Percentiles rank a stretch among this genome's conserved stretches.
Evolutionary conservation across 805 yeast species (phyloP).

Genomic region (Kodamaea nitidulidarum): DNA sequence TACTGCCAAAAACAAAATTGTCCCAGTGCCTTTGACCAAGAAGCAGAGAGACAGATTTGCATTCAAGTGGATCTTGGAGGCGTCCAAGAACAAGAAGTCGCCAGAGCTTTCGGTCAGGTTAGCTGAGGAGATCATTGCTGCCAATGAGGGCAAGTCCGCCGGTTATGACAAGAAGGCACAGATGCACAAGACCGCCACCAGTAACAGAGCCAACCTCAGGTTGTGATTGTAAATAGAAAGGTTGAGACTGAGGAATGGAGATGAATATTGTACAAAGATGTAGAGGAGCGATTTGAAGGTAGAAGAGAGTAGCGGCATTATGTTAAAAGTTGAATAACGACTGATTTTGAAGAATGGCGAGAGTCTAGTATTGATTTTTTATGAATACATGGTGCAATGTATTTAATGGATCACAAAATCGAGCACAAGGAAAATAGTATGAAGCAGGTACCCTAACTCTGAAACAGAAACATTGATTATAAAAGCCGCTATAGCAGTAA

Average conservation of each 20-base stretch:
- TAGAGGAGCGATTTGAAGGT: neutral
- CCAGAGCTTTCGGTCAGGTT: slow-evolving; percentile 82
- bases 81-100: slow-evolving; percentile 73
- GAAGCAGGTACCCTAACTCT: too few species aligned
- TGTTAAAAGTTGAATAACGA: too few species aligned
- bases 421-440: too few species aligned
- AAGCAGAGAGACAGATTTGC: slow-evolving; percentile 86
- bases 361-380: too few species aligned
- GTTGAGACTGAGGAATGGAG: too few species aligned
- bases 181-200: slow-evolving; percentile 82
- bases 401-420: too few species aligned
- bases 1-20: slow-evolving; percentile 73
- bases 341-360: too few species aligned
- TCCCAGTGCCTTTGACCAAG: slow-evolving; percentile 78
- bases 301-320: too few species aligned
- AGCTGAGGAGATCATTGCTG: slow-evolving; percentile 82
- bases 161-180: slow-evolving; percentile 80
- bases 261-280: neutral
- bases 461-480: too few species aligned
- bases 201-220: slow-evolving; percentile 77
- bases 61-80: slow-evolving; percentile 85
- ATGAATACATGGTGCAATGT: too few species aligned
- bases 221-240: slow-evolving; percentile 14
- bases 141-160: slow-evolving; percentile 71
- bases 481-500: too few species aligned